phyloP scores from a whole-genome alignment of 1,284 basidiomycete species.

The Lentinula novae-zelandiae region DNA sequence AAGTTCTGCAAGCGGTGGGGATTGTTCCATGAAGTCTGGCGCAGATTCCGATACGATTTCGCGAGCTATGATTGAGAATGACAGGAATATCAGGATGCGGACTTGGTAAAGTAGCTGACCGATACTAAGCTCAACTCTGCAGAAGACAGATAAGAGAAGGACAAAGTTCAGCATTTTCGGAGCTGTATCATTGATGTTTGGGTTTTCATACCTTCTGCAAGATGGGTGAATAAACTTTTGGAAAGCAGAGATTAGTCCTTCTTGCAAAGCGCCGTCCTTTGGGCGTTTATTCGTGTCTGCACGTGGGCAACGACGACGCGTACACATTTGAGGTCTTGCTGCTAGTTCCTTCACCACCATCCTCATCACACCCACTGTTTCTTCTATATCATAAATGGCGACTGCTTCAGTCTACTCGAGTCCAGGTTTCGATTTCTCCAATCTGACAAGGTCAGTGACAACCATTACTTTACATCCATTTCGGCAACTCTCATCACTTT shows the following conservation, averaged over 20 bases:
- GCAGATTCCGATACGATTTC: not conserved
- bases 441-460: constrained; percentile 43
- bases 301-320: not conserved
- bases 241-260: no score
- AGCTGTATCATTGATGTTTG: no score
- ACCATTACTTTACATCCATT: not conserved
- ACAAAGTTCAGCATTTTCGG: not conserved
- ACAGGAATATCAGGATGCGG: no score
- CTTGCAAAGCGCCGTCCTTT: not conserved
- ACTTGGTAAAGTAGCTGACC: no score
- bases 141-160: not conserved
- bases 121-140: not conserved
- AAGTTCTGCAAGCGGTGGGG: not conserved
- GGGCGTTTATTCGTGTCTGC: not conserved
- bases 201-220: no score
- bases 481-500: constrained; percentile 1
- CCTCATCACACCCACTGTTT: not conserved
- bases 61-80: not conserved
- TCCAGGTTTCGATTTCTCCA: constrained; percentile 73
- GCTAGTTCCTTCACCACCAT: not conserved
- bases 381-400: constrained; percentile 24
- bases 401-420: constrained; percentile 34
- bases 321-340: not conserved
- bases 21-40: not conserved
- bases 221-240: no score